phyloP scores from a whole-genome alignment of 2,329 filamentous ascomycete genomes.

The Dactylella cylindrospora region DNA sequence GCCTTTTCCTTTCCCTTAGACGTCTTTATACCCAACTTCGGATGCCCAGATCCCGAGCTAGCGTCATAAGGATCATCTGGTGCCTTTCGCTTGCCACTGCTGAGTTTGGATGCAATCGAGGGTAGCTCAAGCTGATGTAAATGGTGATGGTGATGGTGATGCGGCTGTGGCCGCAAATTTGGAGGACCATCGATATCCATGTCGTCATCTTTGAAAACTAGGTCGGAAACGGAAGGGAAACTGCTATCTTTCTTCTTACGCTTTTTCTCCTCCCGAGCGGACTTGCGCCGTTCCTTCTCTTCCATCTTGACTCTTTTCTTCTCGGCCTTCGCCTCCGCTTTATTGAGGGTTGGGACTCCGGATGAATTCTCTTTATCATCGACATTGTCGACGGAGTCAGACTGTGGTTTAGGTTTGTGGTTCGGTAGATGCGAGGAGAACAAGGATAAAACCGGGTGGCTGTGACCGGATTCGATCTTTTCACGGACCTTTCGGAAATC shows the following conservation, averaged over 20 bases:
- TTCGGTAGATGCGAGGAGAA: slow-evolving; percentile 39
- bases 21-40: no score
- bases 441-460: slow-evolving; percentile 25
- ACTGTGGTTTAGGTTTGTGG: slow-evolving; percentile 24
- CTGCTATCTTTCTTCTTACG: slow-evolving; percentile 40
- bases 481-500: slow-evolving; percentile 34
- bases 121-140: slow-evolving; percentile 34
- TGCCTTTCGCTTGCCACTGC: slow-evolving; percentile 30
- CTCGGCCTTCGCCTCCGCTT: slow-evolving; percentile 26
- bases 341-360: neutral
- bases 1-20: slow-evolving; percentile 29
- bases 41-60: neutral
- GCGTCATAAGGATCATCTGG: slow-evolving; percentile 23
- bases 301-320: slow-evolving; percentile 42
- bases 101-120: slow-evolving; percentile 19
- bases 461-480: slow-evolving; percentile 32
- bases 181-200: slow-evolving; percentile 29
- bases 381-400: slow-evolving; percentile 6
- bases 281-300: slow-evolving; percentile 33
- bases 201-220: slow-evolving; percentile 41
- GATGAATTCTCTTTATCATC: slow-evolving; percentile 37
- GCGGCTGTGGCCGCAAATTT: neutral
- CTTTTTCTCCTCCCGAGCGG: slow-evolving; percentile 38
- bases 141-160: no score
- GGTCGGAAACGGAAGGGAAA: slow-evolving; percentile 36